These are phyloP conservation scores for Cryptosporidium viatorum DNA, from an alignment of 169 alveolate genomes.

Conservation along the genomic window DNA sequence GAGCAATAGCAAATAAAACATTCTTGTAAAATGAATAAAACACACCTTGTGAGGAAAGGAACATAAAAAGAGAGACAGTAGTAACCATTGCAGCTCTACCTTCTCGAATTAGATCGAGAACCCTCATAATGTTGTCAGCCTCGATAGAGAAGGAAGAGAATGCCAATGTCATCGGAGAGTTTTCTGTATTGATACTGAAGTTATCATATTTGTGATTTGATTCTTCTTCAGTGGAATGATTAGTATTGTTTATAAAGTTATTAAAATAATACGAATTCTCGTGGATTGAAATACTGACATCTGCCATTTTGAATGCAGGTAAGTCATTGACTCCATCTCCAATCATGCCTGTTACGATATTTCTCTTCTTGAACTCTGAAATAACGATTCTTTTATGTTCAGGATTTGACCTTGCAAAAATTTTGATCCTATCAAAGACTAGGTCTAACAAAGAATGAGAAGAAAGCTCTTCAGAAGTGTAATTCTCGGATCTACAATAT, in stretches of 20 bases:
- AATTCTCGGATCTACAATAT: not conserved
- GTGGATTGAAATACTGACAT: slow-evolving; percentile 44
- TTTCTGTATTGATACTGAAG: not conserved
- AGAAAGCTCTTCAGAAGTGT: not conserved
- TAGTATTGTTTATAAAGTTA: not conserved
- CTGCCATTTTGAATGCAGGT: slow-evolving; percentile 69
- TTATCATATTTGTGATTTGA: not conserved
- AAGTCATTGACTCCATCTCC: slow-evolving; percentile 69
- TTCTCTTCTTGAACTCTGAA: slow-evolving; percentile 11
- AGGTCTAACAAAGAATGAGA: slow-evolving; percentile 14
- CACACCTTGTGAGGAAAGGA: slow-evolving; percentile 36
- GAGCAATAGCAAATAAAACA: slow-evolving; percentile 56
- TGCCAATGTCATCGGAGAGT: slow-evolving; percentile 66
- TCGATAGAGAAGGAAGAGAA: slow-evolving; percentile 62
- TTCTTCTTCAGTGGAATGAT: not conserved
- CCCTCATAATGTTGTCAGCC: slow-evolving; percentile 33
- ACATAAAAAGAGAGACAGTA: slow-evolving; percentile 51
- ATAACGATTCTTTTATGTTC: slow-evolving; percentile 53
- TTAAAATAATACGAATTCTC: slow-evolving; percentile 20
- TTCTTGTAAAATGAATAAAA: slow-evolving; percentile 54
- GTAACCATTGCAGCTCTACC: slow-evolving; percentile 71
- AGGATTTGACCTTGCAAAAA: slow-evolving; percentile 50
- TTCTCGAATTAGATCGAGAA: slow-evolving; percentile 50
- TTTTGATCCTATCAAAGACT: slow-evolving; percentile 42
- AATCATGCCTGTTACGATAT: slow-evolving; percentile 56